phyloP scores from a whole-genome alignment of 1,139 yeast species.

The Yamadazyma pseudoaaseri region DNA sequence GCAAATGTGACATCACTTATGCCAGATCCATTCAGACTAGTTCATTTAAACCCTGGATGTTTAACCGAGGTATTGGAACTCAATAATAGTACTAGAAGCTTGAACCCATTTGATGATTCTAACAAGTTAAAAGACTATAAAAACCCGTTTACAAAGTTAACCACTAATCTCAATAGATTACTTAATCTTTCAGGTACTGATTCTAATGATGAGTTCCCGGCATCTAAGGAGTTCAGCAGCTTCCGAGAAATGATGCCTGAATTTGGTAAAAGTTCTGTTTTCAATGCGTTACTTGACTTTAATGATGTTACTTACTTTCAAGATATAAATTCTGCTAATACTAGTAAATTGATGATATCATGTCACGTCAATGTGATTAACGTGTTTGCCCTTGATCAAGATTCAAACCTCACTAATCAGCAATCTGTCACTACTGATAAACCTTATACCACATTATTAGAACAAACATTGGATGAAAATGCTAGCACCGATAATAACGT shows the following conservation, averaged over 20 bases:
- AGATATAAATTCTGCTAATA: conserved; percentile 17
- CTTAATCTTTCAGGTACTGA: conserved; percentile 17
- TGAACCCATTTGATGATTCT: conserved; percentile 8
- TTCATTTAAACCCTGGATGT: conserved; percentile 58
- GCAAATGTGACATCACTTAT: conserved; percentile 53
- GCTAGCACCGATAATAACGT: conserved; percentile 1
- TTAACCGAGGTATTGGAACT: conserved; percentile 27
- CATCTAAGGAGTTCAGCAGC: conserved; percentile 4
- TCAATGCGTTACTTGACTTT: conserved; percentile 24
- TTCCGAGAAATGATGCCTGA: conserved; percentile 7
- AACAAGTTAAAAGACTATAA: conserved; percentile 12
- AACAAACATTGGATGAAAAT: conserved; percentile 8
- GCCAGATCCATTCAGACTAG: conserved; percentile 52
- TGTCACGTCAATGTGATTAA: conserved; percentile 39
- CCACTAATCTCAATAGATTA: conserved; percentile 32
- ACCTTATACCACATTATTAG: conserved; percentile 23
- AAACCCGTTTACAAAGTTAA: conserved; percentile 35
- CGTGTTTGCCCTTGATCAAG: conserved; percentile 29
- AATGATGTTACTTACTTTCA: conserved; percentile 23
- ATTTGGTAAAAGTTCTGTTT: conserved; percentile 5
- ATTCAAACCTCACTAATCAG: conserved; percentile 23
- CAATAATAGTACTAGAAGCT: conserved; percentile 10
- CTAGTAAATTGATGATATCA: conserved; percentile 26
- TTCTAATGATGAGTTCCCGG: not conserved
- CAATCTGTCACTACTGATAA: conserved; percentile 20